phyloP scores from a whole-genome alignment of 2,329 filamentous ascomycete species.

The Fusarium armeniacum region DNA sequence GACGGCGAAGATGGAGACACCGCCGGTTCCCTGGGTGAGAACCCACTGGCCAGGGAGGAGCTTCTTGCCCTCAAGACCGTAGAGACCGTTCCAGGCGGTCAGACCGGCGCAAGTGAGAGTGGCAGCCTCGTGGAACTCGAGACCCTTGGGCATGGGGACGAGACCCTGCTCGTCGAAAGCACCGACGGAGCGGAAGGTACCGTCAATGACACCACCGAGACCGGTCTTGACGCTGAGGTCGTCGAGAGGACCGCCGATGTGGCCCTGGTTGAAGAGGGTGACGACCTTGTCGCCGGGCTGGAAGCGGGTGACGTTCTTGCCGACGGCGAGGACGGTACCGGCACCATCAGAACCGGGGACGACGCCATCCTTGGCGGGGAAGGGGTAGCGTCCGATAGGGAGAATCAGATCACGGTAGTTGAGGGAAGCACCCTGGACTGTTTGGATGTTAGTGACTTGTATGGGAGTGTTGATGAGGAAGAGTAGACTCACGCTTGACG shows the following conservation, averaged over 20 bases:
- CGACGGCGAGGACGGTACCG: constrained; percentile 66
- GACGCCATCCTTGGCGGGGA: constrained; percentile 59
- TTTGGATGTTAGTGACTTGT: constrained; percentile 22
- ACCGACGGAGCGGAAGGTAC: constrained; percentile 75
- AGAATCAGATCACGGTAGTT: constrained; percentile 70
- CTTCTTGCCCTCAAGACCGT: constrained; percentile 63
- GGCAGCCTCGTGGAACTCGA: constrained; percentile 67
- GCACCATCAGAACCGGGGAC: constrained; percentile 68
- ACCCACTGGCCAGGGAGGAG: constrained; percentile 70
- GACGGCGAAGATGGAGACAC: constrained; percentile 76
- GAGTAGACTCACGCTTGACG: constrained; percentile 64
- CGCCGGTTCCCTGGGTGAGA: constrained; percentile 78
- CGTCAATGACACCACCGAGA: constrained; percentile 77
- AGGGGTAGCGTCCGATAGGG: constrained; percentile 63
- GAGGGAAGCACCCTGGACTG: constrained; percentile 65
- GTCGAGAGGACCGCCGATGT: constrained; percentile 62
- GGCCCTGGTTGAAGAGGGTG: constrained; percentile 73
- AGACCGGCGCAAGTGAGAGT: constrained; percentile 72
- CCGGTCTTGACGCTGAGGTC: constrained; percentile 62
- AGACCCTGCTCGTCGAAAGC: constrained; percentile 78
- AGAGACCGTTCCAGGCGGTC: constrained; percentile 76
- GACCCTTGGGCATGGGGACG: constrained; percentile 70
- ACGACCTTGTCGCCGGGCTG: constrained; percentile 67
- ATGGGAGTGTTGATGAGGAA: background rate
- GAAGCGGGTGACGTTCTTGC: constrained; percentile 63